Evolutionary conservation across 2,329 filamentous ascomycete species (phyloP), one percentile per base, ranked within the genome.

Genomic region (Lasiodiplodia sp.): DNA sequence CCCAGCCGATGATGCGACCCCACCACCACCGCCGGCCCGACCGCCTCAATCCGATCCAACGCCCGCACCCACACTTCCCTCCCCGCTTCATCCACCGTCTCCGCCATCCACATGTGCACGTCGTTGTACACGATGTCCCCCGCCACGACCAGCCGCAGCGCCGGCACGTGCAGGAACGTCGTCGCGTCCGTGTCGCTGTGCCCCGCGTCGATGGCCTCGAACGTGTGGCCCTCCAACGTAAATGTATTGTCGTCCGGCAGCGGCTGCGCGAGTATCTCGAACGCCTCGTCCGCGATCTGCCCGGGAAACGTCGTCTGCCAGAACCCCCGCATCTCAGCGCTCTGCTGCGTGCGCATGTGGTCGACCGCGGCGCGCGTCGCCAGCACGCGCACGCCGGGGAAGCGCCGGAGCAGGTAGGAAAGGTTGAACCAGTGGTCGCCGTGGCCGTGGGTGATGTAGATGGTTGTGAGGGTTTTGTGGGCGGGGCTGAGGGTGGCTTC

Each of bases 391-490:
- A 71, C 65, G 23, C 23, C 70, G 0, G 80, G 78, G 49, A 78
- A 83, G 1, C 72, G 73, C 21, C 73, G 68, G 2, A 71, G 18
- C 3, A 82, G 68, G 12, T 73, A 64, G 0, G 75, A 64, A 10
- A 78, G 67, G 49, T 79, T 78, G 60, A 82, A 79, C 70, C 75
- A 83, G 69, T 83, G 81, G 70, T 82, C 80, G 21, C 75, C 80
- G 64, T 83, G 80, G 23, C 79, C 79, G 60, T 82, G 80, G 0
- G 80, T 83, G 62, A 81, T 78, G 71, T 82, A 82, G 37, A 82
- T 78, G 44, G 76, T 77, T 2, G 69, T 70, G 0, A 83, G 72
- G 25, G 25, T 25, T 2, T 72, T 72, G 21, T 74, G 75, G 23
- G 65, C 69, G 3, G n/a, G n/a, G 0, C 74, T 73, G 4, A 76